A percentile compares a stretch with the other conserved stretches of the same genome.
Evolutionary conservation across 1,284 basidiomycete species (phyloP).

Genomic region (Ceratobasidium sp.): DNA sequence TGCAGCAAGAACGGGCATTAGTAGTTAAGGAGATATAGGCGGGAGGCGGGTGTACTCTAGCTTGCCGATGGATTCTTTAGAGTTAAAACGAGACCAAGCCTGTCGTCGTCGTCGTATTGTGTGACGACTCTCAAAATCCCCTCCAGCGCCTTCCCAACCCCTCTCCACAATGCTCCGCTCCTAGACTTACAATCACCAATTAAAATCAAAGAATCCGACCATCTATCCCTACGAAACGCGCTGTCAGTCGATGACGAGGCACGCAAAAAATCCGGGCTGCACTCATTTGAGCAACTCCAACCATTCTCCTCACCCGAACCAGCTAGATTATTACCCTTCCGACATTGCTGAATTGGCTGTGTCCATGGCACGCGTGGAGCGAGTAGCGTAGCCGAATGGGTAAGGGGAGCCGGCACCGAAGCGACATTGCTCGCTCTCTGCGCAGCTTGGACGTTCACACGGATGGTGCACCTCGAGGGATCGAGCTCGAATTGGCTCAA

Average conservation of each 20-base stretch:
- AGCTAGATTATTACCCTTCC: not conserved
- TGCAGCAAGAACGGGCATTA: not conserved
- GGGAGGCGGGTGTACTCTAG: not conserved
- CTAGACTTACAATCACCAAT: conserved; percentile 74
- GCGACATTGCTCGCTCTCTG: too few relatives aligned
- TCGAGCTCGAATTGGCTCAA: too few relatives aligned
- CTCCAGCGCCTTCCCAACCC: conserved; percentile 63
- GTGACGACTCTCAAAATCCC: conserved; percentile 61
- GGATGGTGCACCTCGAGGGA: too few relatives aligned
- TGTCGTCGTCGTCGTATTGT: conserved; percentile 62
- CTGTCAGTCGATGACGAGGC: too few relatives aligned
- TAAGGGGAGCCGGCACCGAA: too few relatives aligned
- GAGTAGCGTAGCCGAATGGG: too few relatives aligned
- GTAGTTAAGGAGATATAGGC: not conserved
- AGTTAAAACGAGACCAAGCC: conserved; percentile 65
- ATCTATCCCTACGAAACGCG: not conserved
- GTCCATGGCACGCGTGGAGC: too few relatives aligned
- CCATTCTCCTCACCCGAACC: conserved; percentile 19
- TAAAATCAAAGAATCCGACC: conserved; percentile 57
- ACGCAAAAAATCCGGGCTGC: too few relatives aligned
- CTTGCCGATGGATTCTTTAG: conserved; percentile 22
- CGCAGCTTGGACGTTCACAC: too few relatives aligned
- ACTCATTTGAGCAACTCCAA: conserved; percentile 40
- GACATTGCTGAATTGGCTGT: too few relatives aligned
- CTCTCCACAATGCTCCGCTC: conserved; percentile 63